Evolutionary conservation across 1,284 basidiomycete species (phyloP).

Genomic region (Gymnopus androsaceus): DNA sequence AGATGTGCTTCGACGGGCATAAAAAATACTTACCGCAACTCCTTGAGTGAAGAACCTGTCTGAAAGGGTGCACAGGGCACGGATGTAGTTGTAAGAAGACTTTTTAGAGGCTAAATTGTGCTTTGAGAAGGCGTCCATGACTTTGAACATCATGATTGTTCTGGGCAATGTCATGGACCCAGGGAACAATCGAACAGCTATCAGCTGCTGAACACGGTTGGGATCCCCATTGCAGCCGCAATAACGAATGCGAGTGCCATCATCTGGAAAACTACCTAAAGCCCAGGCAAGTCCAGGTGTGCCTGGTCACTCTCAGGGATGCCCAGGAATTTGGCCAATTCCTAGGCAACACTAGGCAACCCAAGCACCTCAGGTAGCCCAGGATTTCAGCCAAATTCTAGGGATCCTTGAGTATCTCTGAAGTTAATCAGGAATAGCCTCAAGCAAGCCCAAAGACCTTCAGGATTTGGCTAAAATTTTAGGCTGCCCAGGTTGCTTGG

Average conservation of each 20-base stretch:
- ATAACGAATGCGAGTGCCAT: slow-evolving; percentile 16
- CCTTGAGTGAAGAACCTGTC: neutral
- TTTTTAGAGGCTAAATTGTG: slow-evolving; percentile 26
- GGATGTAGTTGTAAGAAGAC: slow-evolving; percentile 28
- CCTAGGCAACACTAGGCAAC: no score
- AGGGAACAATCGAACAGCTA: slow-evolving; percentile 30
- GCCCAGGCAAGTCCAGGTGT: no score
- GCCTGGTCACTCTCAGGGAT: no score
- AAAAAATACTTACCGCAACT: neutral
- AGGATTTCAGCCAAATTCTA: no score
- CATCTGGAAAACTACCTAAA: no score
- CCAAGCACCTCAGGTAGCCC: no score
- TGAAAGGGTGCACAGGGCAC: slow-evolving; percentile 16
- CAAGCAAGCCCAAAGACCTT: no score
- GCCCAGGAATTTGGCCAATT: no score
- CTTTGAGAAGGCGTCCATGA: slow-evolving; percentile 32
- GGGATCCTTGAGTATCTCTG: no score
- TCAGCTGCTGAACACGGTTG: slow-evolving; percentile 23
- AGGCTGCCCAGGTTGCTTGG: no score
- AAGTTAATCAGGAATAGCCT: no score
- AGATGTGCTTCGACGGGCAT: neutral
- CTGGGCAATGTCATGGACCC: slow-evolving; percentile 26
- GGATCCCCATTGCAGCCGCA: slow-evolving; percentile 20
- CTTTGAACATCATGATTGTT: slow-evolving; percentile 29
- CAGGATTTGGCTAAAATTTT: no score